Evolutionary conservation across 2,329 filamentous ascomycete genomes (phyloP).

Genomic region (Herpotrichia juniperi): DNA sequence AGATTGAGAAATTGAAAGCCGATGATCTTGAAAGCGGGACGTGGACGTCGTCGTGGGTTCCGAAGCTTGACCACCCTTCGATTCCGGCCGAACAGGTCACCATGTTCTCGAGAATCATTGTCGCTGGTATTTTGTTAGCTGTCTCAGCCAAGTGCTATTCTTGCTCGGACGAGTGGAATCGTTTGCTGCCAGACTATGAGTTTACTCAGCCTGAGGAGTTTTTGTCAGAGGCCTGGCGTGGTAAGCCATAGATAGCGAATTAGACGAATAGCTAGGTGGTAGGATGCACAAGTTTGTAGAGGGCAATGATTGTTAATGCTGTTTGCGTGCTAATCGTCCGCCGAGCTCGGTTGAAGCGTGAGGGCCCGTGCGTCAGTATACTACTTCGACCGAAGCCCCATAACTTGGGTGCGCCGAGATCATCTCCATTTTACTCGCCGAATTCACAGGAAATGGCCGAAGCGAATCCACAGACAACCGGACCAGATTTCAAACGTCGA

Average conservation of each 20-base stretch:
- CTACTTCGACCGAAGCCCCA: too few species aligned
- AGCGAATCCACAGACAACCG: too few species aligned
- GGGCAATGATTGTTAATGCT: too few species aligned
- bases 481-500: neutral
- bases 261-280: too few species aligned
- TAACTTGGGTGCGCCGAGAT: too few species aligned
- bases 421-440: too few species aligned
- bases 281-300: too few species aligned
- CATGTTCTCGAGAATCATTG: constrained; percentile 40
- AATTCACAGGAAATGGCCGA: too few species aligned
- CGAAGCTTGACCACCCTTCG: constrained; percentile 31
- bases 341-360: too few species aligned
- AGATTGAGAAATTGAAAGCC: constrained; percentile 49
- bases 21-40: constrained; percentile 54
- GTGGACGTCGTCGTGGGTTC: constrained; percentile 47
- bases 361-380: too few species aligned
- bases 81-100: constrained; percentile 41
- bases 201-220: constrained; percentile 49
- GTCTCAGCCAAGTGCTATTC: constrained; percentile 48
- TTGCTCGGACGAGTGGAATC: constrained; percentile 52
- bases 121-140: constrained; percentile 48
- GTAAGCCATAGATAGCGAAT: constrained; percentile 27
- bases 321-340: too few species aligned
- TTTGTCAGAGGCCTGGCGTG: constrained; percentile 44
- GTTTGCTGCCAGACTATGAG: constrained; percentile 49